phyloP scores from a whole-genome alignment of 2,329 filamentous ascomycete genomes.

The Cladorrhinum sp. region DNA sequence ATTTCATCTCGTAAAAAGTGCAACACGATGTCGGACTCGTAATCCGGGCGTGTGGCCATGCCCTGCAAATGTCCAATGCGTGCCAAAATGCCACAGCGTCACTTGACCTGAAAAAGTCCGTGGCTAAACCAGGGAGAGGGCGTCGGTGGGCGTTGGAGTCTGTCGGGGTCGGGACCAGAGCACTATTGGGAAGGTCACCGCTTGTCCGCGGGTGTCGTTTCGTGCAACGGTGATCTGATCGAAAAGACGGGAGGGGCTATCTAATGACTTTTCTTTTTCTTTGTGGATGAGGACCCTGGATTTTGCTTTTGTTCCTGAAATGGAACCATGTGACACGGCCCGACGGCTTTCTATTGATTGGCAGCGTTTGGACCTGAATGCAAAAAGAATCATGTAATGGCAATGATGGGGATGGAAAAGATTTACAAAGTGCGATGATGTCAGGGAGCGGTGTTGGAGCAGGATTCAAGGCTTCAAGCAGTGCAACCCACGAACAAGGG shows the following conservation, averaged over 20 bases:
- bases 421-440: constrained; percentile 9
- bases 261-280: not conserved
- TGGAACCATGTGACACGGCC: not conserved
- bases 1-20: constrained; percentile 23
- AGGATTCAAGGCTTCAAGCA: not conserved
- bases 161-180: not conserved
- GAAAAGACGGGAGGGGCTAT: not conserved
- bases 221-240: not conserved
- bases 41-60: not conserved
- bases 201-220: not conserved
- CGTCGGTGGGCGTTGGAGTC: not conserved
- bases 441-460: constrained; percentile 7
- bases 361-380: not conserved
- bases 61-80: not conserved
- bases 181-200: constrained; percentile 3
- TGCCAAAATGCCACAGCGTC: constrained; percentile 16
- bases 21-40: constrained; percentile 7
- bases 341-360: not conserved
- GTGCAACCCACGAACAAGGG: not conserved
- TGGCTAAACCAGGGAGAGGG: constrained; percentile 1
- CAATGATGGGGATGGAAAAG: not conserved
- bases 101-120: constrained; percentile 23
- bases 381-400: not conserved
- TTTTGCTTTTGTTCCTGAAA: not conserved
- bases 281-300: not conserved